A percentile compares a stretch with the other conserved stretches of the same genome.
Evolutionary conservation across 345 rosid genomes (phyloP).

Genomic region (Lenwebbia sp.): DNA sequence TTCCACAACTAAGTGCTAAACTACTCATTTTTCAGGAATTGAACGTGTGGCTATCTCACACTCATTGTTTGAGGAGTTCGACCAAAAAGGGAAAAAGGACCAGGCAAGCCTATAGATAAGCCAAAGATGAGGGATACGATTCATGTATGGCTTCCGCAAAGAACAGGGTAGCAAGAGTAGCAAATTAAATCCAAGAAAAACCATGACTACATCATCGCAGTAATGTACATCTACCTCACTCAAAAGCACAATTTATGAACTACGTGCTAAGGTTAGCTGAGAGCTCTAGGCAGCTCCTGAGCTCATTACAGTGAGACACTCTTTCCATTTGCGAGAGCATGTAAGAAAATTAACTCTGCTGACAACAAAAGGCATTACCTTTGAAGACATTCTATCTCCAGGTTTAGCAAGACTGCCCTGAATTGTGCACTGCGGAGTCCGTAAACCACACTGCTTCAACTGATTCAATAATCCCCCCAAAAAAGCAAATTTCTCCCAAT

Average conservation of each 20-base stretch:
- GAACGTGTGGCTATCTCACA: not conserved
- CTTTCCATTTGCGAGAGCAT: not conserved
- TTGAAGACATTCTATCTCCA: slow-evolving; percentile 27
- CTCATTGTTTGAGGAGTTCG: not conserved
- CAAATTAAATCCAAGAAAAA: not conserved
- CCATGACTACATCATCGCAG: not conserved
- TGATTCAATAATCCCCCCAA: slow-evolving; percentile 12
- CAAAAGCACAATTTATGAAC: not conserved
- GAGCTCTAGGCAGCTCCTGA: not conserved
- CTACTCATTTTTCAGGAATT: not conserved
- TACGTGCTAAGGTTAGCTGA: not conserved
- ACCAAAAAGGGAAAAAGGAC: not conserved
- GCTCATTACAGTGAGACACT: not conserved
- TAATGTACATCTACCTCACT: not conserved
- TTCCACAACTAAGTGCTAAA: not conserved
- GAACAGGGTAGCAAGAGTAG: not conserved
- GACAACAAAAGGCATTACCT: slow-evolving; percentile 21
- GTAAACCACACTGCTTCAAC: slow-evolving; percentile 75
- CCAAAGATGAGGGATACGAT: not conserved
- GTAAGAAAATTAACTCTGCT: not conserved
- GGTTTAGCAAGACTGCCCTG: slow-evolving; percentile 70
- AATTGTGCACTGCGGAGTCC: slow-evolving; percentile 87
- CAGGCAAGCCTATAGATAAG: not conserved
- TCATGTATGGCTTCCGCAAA: not conserved
- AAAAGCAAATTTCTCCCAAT: not conserved